Percentiles rank a stretch among this genome's conserved stretches.
Evolutionary conservation across 2,329 filamentous ascomycete genomes (phyloP).

Genomic region (Calycina herbarum): DNA sequence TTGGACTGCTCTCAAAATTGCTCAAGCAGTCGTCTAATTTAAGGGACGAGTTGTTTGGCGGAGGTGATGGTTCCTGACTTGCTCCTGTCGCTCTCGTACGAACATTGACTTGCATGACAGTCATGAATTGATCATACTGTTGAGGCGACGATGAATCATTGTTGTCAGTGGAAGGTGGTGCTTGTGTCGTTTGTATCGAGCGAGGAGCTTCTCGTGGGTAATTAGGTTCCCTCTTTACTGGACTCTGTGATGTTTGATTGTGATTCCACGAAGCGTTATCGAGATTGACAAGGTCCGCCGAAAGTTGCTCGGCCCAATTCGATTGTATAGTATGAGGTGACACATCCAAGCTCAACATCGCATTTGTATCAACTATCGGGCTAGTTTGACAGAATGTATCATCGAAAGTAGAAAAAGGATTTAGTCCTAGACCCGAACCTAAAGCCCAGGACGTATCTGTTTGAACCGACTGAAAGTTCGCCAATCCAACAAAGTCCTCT

Average conservation of each 20-base stretch:
- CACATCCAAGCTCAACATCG: background rate
- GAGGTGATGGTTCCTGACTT: background rate
- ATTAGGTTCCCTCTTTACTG: background rate
- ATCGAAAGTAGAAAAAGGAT: background rate
- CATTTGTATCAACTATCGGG: background rate
- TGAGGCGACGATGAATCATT: background rate
- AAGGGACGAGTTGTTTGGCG: background rate
- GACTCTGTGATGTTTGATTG: background rate
- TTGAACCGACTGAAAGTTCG: slow-evolving; percentile 2
- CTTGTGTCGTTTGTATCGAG: background rate
- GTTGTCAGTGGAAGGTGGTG: background rate
- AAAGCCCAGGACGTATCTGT: background rate
- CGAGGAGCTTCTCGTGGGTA: background rate
- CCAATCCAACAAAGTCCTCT: background rate
- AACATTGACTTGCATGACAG: background rate
- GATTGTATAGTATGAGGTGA: background rate
- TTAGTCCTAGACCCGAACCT: background rate
- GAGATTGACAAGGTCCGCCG: background rate
- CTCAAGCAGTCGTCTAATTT: slow-evolving; percentile 15
- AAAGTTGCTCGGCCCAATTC: background rate
- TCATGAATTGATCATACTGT: background rate
- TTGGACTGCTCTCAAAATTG: slow-evolving; percentile 17
- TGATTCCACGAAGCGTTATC: background rate
- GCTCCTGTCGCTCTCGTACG: background rate
- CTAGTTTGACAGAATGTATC: background rate